phyloP scores from a whole-genome alignment of 1,284 basidiomycete species.

The Rhodotorula mucilaginosa region DNA sequence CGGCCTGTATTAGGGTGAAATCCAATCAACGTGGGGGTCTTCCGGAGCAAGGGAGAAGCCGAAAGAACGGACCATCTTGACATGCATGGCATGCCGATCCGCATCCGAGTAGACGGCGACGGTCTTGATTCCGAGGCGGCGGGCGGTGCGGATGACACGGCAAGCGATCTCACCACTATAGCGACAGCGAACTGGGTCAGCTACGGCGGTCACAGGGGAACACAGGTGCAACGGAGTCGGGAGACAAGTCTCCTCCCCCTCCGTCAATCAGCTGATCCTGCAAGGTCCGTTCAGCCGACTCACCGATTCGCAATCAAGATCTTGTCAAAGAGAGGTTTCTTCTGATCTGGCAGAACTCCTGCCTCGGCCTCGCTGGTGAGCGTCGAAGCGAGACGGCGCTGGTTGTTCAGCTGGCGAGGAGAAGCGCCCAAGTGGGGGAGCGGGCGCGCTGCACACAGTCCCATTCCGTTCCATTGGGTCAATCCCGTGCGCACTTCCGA shows the following conservation, averaged over 20 bases:
- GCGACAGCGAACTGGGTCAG: background rate
- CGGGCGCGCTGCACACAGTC: background rate
- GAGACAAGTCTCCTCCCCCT: background rate
- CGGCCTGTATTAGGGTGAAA: constrained; percentile 61
- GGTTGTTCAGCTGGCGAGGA: background rate
- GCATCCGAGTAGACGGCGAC: constrained; percentile 87
- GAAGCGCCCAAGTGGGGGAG: constrained; percentile 5
- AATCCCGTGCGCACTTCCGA: no score
- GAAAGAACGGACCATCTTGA: constrained; percentile 48
- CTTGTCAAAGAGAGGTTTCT: constrained; percentile 56
- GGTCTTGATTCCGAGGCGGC: constrained; percentile 78
- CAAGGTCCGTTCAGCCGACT: constrained; percentile 12
- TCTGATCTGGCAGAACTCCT: background rate
- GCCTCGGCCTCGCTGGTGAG: background rate
- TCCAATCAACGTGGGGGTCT: background rate
- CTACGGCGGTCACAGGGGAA: no score
- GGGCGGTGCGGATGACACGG: constrained; percentile 85
- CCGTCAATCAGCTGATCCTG: no score
- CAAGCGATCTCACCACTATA: constrained; percentile 88
- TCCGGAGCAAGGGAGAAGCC: background rate
- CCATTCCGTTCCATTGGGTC: background rate
- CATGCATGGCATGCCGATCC: constrained; percentile 74
- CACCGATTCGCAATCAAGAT: constrained; percentile 80
- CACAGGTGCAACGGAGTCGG: background rate
- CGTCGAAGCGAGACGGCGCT: constrained; percentile 4